These are phyloP conservation scores for Pelargonium citronellum DNA, from an alignment of 441 rosid genomes.

Conservation along the genomic window DNA sequence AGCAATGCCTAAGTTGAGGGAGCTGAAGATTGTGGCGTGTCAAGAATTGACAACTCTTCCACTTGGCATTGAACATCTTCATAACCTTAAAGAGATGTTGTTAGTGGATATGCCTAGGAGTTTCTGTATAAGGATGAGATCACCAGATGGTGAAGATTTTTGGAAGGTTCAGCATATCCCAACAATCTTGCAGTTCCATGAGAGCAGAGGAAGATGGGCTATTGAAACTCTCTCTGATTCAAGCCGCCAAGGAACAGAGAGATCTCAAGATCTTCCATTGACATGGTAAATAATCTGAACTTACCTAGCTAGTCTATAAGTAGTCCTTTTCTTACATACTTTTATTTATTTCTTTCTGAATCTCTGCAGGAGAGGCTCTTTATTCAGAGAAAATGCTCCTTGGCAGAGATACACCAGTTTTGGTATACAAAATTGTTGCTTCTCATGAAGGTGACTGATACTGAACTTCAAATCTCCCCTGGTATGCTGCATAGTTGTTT, in stretches of 20 bases:
- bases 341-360: too few species aligned
- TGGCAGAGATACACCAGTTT: neutral
- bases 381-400: constrained; percentile 9
- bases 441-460: neutral
- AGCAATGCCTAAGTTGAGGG: constrained; percentile 12
- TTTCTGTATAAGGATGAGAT: constrained; percentile 9
- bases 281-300: neutral
- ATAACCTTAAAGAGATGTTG: constrained; percentile 10
- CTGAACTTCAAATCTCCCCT: neutral
- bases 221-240: neutral
- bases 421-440: neutral
- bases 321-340: too few species aligned
- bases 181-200: neutral
- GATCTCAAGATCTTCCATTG: neutral
- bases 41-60: constrained; percentile 8
- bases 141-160: constrained; percentile 13
- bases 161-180: constrained; percentile 12
- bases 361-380: neutral
- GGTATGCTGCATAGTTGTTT: neutral
- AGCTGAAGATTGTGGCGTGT: constrained; percentile 14
- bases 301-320: too few species aligned
- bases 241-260: neutral
- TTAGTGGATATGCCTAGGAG: constrained; percentile 16
- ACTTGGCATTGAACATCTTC: constrained; percentile 13
- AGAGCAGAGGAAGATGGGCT: constrained; percentile 1